Evolutionary conservation across 345 rosid species (phyloP).

Genomic region (Gossypium turneri): DNA sequence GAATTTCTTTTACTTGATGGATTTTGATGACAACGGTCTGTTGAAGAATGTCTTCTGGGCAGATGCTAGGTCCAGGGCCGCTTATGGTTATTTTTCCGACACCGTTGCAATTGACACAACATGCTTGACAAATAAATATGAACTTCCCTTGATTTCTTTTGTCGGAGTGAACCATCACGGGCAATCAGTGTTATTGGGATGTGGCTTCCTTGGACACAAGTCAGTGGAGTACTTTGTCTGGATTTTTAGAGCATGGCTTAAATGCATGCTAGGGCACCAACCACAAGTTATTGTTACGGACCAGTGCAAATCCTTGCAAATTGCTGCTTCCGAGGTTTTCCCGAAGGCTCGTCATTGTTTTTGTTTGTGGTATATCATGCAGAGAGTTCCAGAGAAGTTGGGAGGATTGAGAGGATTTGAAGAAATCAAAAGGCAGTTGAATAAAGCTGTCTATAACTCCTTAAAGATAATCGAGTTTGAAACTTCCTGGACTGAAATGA

Average conservation of each 20-base stretch:
- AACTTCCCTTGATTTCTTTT: slow-evolving; percentile 48
- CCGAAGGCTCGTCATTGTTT: slow-evolving; percentile 42
- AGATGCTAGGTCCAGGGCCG: slow-evolving; percentile 45
- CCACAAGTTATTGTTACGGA: slow-evolving; percentile 54
- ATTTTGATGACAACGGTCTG: slow-evolving; percentile 38
- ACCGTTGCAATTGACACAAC: slow-evolving; percentile 43
- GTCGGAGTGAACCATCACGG: slow-evolving; percentile 58
- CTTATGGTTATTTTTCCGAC: slow-evolving; percentile 38
- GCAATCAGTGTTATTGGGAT: slow-evolving; percentile 43
- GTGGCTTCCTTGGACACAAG: slow-evolving; percentile 50
- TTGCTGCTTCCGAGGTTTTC: slow-evolving; percentile 47
- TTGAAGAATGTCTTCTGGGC: slow-evolving; percentile 57
- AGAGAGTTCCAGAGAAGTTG: slow-evolving; percentile 49
- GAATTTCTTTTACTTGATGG: slow-evolving; percentile 55
- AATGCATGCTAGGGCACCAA: slow-evolving; percentile 38
- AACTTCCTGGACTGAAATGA: slow-evolving; percentile 41
- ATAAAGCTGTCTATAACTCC: slow-evolving; percentile 42
- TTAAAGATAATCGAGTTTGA: slow-evolving; percentile 43
- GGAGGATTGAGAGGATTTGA: slow-evolving; percentile 49
- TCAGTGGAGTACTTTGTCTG: slow-evolving; percentile 43
- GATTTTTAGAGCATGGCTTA: slow-evolving; percentile 56
- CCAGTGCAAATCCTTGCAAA: slow-evolving; percentile 41
- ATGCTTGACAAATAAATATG: slow-evolving; percentile 43
- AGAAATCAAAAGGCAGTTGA: slow-evolving; percentile 33
- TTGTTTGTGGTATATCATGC: slow-evolving; percentile 41